Conservation (phyloP, 108 stramenopile species). For the Schizochytrium sp. region DNA sequence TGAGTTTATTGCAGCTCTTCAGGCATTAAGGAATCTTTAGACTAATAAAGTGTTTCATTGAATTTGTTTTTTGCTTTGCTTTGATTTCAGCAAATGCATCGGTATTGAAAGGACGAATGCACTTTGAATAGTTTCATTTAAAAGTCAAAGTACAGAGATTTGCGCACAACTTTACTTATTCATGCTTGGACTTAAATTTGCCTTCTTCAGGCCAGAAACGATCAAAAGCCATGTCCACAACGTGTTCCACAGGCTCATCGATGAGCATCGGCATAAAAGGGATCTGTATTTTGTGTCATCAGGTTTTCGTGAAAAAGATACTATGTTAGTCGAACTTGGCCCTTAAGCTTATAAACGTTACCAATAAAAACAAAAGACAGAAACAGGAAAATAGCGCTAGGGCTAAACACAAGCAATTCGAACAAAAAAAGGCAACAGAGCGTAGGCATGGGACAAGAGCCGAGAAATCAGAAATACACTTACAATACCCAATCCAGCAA, state of each 20-base stretch:
- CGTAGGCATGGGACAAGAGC: neutral
- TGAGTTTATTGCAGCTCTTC: neutral
- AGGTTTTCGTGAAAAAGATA: neutral
- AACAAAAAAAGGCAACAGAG: neutral
- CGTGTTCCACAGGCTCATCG: slow-evolving; percentile 60
- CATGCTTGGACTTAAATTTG: neutral
- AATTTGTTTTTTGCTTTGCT: neutral
- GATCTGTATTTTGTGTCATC: neutral
- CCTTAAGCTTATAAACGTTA: neutral
- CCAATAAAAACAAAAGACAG: neutral
- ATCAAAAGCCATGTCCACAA: slow-evolving; percentile 21
- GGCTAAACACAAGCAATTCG: neutral
- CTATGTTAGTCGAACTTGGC: neutral
- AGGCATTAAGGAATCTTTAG: neutral
- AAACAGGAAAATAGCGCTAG: neutral
- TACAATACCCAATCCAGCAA: neutral
- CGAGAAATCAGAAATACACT: neutral
- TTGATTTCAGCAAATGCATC: neutral
- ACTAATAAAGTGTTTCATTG: neutral
- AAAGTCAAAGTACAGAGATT: neutral
- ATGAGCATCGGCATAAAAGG: slow-evolving; percentile 58
- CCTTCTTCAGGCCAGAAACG: slow-evolving; percentile 19
- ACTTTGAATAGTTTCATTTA: neutral
- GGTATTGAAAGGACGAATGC: no score
- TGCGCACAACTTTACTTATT: neutral